Percentiles rank a stretch among this genome's conserved stretches.
These are phyloP conservation scores for Citrus mangshanensis DNA, from an alignment of 345 rosid genomes.

Conservation along the genomic window DNA sequence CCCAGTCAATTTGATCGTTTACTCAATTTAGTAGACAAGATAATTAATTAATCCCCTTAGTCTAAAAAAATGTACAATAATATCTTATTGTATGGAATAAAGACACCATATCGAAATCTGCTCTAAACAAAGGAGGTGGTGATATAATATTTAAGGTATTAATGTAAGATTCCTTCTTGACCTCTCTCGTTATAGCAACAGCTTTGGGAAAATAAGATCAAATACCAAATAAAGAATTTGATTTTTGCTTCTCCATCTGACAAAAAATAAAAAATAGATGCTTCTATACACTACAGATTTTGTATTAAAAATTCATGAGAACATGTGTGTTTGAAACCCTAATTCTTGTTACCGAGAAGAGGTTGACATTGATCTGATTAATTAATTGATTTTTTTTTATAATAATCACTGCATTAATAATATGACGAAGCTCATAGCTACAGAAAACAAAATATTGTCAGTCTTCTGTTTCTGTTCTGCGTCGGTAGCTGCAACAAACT, in stretches of 20 bases:
- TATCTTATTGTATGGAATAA: neutral
- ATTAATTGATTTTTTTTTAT: conserved; percentile 9
- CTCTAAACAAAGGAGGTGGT: neutral
- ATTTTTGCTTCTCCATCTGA: conserved; percentile 5
- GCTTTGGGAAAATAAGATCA: conserved; percentile 19
- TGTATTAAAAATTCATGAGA: conserved; percentile 11
- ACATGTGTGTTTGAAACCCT: conserved; percentile 20
- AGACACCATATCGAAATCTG: neutral
- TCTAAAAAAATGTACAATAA: neutral
- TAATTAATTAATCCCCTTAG: neutral
- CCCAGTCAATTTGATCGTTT: neutral
- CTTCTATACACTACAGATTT: conserved; percentile 5
- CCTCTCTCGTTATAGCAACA: conserved; percentile 6
- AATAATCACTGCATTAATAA: conserved; percentile 13
- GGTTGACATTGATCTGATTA: conserved; percentile 35
- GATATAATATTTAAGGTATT: conserved; percentile 16
- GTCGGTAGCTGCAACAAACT: conserved; percentile 11
- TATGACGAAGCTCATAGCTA: conserved; percentile 11
- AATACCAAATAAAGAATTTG: neutral
- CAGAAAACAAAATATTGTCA: conserved; percentile 25
- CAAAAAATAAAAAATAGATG: conserved; percentile 18
- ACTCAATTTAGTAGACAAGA: neutral
- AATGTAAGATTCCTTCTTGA: conserved; percentile 33
- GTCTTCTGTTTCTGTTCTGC: conserved; percentile 24
- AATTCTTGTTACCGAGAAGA: conserved; percentile 31